These are phyloP conservation scores for Cyclotella choctawhatcheeana DNA, from an alignment of 108 stramenopile species.

Conservation along the genomic window DNA sequence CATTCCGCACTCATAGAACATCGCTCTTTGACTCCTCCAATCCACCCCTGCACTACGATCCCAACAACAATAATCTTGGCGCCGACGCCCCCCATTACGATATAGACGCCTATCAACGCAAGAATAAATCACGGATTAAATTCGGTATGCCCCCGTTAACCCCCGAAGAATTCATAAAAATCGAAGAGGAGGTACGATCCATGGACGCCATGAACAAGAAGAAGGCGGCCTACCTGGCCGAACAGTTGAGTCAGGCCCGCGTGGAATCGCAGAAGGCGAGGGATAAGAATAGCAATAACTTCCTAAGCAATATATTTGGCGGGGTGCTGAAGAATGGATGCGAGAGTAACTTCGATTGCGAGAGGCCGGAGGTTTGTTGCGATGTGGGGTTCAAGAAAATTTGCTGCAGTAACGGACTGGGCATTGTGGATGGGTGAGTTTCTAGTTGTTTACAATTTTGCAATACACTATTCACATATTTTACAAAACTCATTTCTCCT, in stretches of 20 bases:
- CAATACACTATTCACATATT: background rate
- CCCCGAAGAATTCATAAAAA: slow-evolving; percentile 72
- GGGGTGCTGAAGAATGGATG: slow-evolving; percentile 74
- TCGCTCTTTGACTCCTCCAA: slow-evolving; percentile 26
- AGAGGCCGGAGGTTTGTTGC: slow-evolving; percentile 81
- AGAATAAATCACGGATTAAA: slow-evolving; percentile 72
- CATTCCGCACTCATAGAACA: too few relatives aligned
- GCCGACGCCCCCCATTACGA: slow-evolving; percentile 22
- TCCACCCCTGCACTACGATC: slow-evolving; percentile 8
- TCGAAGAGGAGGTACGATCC: slow-evolving; percentile 61
- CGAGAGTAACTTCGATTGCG: slow-evolving; percentile 82
- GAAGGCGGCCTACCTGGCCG: slow-evolving; percentile 40
- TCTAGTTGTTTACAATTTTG: background rate
- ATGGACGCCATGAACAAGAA: slow-evolving; percentile 64
- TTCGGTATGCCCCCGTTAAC: slow-evolving; percentile 79
- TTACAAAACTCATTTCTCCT: too few relatives aligned
- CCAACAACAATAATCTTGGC: slow-evolving; percentile 23
- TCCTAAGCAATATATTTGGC: slow-evolving; percentile 75
- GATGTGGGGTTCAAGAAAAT: slow-evolving; percentile 87
- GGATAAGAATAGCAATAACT: slow-evolving; percentile 52
- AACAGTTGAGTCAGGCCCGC: slow-evolving; percentile 29
- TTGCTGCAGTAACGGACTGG: slow-evolving; percentile 67
- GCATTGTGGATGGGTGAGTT: slow-evolving; percentile 44
- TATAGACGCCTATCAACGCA: slow-evolving; percentile 59
- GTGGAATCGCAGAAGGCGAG: too few relatives aligned